phyloP scores from a whole-genome alignment of 306 rosid species.

The Quercus dentata region DNA sequence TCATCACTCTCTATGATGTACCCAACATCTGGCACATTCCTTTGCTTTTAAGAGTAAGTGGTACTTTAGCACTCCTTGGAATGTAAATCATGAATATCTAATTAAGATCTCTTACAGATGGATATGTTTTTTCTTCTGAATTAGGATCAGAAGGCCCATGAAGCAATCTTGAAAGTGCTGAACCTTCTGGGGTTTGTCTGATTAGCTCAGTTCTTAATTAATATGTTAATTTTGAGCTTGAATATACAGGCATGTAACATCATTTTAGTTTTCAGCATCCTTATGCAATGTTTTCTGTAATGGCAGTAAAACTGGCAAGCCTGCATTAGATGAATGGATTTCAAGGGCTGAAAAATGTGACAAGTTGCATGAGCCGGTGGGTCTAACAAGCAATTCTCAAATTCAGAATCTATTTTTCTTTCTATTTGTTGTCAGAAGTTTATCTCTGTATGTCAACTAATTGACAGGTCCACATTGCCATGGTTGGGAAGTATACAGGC shows the following conservation, averaged over 20 bases:
- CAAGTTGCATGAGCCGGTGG: constrained; percentile 54
- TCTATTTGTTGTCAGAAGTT: constrained; percentile 1
- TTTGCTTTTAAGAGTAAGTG: constrained; percentile 74
- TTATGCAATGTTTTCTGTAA: constrained; percentile 7
- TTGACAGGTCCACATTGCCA: constrained; percentile 82
- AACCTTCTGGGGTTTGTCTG: constrained; percentile 62
- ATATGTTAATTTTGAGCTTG: not conserved
- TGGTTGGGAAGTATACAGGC: constrained; percentile 95
- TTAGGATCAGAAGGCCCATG: constrained; percentile 88
- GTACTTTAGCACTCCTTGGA: constrained; percentile 3
- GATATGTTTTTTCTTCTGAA: constrained; percentile 8
- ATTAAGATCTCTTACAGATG: not conserved
- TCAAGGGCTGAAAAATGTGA: constrained; percentile 54
- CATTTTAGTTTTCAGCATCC: not conserved
- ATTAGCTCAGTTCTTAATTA: constrained; percentile 25
- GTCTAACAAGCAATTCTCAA: constrained; percentile 25
- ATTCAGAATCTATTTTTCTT: constrained; percentile 2
- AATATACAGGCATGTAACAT: not conserved
- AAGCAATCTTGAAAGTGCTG: constrained; percentile 76
- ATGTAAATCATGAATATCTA: not conserved
- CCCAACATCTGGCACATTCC: constrained; percentile 99
- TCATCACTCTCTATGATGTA: constrained; percentile 87
- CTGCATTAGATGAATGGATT: constrained; percentile 70
- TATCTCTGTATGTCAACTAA: not conserved
- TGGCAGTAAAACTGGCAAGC: constrained; percentile 53